Evolutionary conservation across 2,329 filamentous ascomycete species (phyloP).

Genomic region (Neopestalotiopsis sp.): DNA sequence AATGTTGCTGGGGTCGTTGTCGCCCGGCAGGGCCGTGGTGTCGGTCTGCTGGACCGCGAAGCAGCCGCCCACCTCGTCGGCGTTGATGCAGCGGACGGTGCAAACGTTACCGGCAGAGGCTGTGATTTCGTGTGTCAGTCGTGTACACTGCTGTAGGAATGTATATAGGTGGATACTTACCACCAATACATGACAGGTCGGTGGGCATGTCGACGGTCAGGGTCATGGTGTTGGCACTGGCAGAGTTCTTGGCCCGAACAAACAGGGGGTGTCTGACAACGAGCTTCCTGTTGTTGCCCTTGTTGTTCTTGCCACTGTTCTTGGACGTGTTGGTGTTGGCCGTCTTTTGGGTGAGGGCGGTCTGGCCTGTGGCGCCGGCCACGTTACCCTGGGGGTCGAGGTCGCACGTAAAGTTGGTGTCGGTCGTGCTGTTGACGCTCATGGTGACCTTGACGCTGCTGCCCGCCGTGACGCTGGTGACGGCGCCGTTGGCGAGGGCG

Average conservation of each 20-base stretch:
- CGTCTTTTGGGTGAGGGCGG: conserved; percentile 41
- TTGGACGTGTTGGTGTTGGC: conserved; percentile 11
- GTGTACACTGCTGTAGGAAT: background rate
- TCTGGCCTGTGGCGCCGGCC: conserved; percentile 45
- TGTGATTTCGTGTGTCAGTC: conserved; percentile 18
- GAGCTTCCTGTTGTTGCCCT: background rate
- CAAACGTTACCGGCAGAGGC: conserved; percentile 48
- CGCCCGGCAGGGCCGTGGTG: conserved; percentile 23
- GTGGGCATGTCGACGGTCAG: conserved; percentile 41
- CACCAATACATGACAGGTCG: conserved; percentile 38
- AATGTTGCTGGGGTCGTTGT: conserved; percentile 38
- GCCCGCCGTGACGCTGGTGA: conserved; percentile 56
- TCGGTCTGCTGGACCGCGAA: conserved; percentile 49
- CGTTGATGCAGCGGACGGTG: conserved; percentile 45
- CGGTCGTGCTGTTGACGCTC: conserved; percentile 57
- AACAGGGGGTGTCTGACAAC: conserved; percentile 4
- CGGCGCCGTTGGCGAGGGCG: conserved; percentile 46
- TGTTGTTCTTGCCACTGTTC: conserved; percentile 1
- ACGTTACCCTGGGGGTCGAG: conserved; percentile 38
- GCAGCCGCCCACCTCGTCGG: conserved; percentile 42
- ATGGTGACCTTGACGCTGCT: conserved; percentile 50
- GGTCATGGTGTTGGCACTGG: conserved; percentile 23
- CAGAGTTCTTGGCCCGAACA: background rate
- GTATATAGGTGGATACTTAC: conserved; percentile 26
- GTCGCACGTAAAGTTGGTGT: conserved; percentile 56